These are phyloP conservation scores for Corylus avellana DNA, from an alignment of 306 rosid genomes.

Conservation along the genomic window DNA sequence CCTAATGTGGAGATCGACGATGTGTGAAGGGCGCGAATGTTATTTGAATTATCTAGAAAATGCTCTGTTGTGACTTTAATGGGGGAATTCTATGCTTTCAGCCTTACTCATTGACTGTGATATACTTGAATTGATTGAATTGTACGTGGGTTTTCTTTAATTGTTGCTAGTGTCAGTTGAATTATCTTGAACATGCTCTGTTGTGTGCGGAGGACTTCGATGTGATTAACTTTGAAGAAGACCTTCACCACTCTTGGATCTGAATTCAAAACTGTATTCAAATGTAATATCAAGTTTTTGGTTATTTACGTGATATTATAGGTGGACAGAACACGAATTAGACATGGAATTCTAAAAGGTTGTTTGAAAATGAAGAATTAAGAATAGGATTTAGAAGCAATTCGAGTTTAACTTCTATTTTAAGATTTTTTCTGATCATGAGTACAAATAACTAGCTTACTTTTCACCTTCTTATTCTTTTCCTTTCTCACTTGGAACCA, in stretches of 20 bases:
- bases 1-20: too few relatives aligned
- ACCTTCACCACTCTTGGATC: neutral
- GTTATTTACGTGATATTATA: neutral
- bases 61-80: neutral
- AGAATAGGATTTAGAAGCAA: too few relatives aligned
- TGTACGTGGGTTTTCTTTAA: neutral
- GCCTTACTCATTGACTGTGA: neutral
- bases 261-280: neutral
- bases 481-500: too few relatives aligned
- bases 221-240: neutral
- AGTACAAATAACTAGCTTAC: too few relatives aligned
- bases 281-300: neutral
- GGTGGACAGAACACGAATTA: neutral
- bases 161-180: neutral
- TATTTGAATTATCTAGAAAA: slow-evolving; percentile 7
- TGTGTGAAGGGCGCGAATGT: neutral
- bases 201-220: neutral
- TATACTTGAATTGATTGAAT: neutral
- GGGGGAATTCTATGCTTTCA: neutral
- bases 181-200: neutral
- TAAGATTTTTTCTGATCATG: too few relatives aligned
- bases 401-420: neutral
- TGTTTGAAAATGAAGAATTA: neutral
- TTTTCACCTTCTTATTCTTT: too few relatives aligned
- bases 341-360: neutral